Evolutionary conservation across 352 stramenopile species (phyloP), one percentile per base, ranked within the genome.

Genomic region (Thraustotheca clavata): DNA sequence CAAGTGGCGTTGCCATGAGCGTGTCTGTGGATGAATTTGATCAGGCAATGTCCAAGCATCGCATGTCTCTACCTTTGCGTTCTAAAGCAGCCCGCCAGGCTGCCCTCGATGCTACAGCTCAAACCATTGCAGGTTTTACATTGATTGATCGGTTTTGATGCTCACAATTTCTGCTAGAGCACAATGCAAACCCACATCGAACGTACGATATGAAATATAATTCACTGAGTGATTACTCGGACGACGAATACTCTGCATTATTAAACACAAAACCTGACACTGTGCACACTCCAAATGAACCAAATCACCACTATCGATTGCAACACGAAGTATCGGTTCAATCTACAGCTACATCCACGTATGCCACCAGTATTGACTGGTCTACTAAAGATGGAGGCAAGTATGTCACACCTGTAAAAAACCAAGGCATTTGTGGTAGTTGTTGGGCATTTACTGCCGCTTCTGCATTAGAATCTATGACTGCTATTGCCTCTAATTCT

Each of bases 401-500:
- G 68, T 94, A 88, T 67, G 52, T 91, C 79, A 96, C 87, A 32
- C 80, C 89, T 6, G 81, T 97, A 35, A 97, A 97, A 76, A 95
- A 97, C 66, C 91, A 97, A 62, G 89, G 88, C 27, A 91, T 83
- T 31, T 98, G 91, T 59, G 91, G 91, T 8, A 95, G 86, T 57
- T 97, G 91, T 71, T 98, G 91, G 91, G 91, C 91, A 7, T 98
- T 98, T 67, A 83, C 81, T n/a, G 84, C 79, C 24, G 73, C 91
- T 0, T 77, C 80, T 2, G 80, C 78, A 11, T 73, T 91, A 47
- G 85, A 94, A 65, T 88, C 76, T 22, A 79, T 80, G 26, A 83
- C 75, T 59, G 85, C 85, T n/a, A 94, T 94, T 70, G 75, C 80
- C 31, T 72, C 87, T 22, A 75, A 89, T n/a, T 69, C 87, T 3